These are phyloP conservation scores for Madurella mycetomatis DNA, from an alignment of 2,329 filamentous ascomycete genomes.

Conservation along the genomic window DNA sequence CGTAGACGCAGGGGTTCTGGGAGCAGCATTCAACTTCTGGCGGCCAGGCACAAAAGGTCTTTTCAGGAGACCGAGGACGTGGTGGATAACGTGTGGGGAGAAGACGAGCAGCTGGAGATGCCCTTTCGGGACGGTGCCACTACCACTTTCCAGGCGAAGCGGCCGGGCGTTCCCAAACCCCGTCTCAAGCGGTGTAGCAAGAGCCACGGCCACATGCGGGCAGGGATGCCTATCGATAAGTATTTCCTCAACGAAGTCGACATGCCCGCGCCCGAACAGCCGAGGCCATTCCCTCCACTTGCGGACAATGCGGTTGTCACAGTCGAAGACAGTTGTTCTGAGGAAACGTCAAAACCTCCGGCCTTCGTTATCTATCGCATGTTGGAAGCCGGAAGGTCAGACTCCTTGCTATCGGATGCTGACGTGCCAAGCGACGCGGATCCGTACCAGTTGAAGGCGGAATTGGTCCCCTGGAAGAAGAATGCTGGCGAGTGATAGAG, in stretches of 20 bases:
- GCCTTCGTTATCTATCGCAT: background rate
- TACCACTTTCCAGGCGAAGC: background rate
- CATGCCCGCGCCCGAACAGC: background rate
- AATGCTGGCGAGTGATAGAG: background rate
- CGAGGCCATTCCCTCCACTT: background rate
- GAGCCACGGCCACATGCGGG: conserved; percentile 21
- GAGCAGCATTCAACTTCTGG: conserved; percentile 42
- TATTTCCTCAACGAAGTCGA: background rate
- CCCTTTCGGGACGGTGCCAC: conserved; percentile 13
- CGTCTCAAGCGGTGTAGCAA: conserved; percentile 23
- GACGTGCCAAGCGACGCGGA: conserved; percentile 5
- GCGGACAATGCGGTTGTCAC: no score
- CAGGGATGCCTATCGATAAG: conserved; percentile 8
- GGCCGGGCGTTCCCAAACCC: conserved; percentile 17
- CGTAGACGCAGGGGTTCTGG: conserved; percentile 47
- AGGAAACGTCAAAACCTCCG: background rate
- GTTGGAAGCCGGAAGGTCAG: background rate
- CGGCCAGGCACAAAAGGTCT: conserved; percentile 32
- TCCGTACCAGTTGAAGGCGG: background rate
- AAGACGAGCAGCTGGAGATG: conserved; percentile 27
- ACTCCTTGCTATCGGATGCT: background rate
- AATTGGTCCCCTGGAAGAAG: background rate
- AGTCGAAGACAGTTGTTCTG: background rate
- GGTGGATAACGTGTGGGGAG: conserved; percentile 26
- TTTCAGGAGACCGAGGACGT: conserved; percentile 35